These are phyloP conservation scores for Cymbopogon flexuosus DNA, from an alignment of 202 grass and related monocot genomes.

Conservation along the genomic window DNA sequence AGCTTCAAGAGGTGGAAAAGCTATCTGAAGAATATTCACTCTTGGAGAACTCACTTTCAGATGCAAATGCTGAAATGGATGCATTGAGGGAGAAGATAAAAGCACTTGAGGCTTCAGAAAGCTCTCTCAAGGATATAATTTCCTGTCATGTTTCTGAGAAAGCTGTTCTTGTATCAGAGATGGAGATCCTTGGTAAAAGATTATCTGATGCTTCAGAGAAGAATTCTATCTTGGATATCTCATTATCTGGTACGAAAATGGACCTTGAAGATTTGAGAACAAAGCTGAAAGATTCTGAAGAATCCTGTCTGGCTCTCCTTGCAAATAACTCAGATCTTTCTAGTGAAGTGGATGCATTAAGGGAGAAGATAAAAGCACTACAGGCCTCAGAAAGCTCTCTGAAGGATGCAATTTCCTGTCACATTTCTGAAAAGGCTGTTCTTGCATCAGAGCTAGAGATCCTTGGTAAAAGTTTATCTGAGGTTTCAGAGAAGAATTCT, in stretches of 20 bases:
- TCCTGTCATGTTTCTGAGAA: conserved; percentile 59
- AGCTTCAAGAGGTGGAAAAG: conserved; percentile 54
- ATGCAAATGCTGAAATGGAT: conserved; percentile 70
- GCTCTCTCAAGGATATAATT: conserved; percentile 51
- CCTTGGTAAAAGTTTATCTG: conserved; percentile 45
- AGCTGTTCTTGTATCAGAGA: conserved; percentile 53
- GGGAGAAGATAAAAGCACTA: conserved; percentile 56
- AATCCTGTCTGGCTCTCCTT: conserved; percentile 48
- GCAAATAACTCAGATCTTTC: conserved; percentile 54
- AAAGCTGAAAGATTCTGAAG: conserved; percentile 70
- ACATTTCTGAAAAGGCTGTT: conserved; percentile 55
- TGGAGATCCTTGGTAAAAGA: conserved; percentile 49
- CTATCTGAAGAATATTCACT: conserved; percentile 70
- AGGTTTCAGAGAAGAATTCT: conserved; percentile 71
- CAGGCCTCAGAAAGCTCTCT: conserved; percentile 54
- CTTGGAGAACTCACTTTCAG: conserved; percentile 74
- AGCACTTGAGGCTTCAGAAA: conserved; percentile 50
- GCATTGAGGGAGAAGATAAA: conserved; percentile 59
- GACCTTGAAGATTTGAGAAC: conserved; percentile 46
- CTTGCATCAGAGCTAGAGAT: conserved; percentile 57
- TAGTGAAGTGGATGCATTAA: conserved; percentile 49
- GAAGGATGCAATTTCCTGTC: conserved; percentile 42
- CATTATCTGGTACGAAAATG: conserved; percentile 62
- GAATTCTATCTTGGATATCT: conserved; percentile 58
- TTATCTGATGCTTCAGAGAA: conserved; percentile 56